A percentile compares a stretch with the other conserved stretches of the same genome.
phyloP scores from a whole-genome alignment of 2,329 filamentous ascomycete species.

The Penicillium sp. region DNA sequence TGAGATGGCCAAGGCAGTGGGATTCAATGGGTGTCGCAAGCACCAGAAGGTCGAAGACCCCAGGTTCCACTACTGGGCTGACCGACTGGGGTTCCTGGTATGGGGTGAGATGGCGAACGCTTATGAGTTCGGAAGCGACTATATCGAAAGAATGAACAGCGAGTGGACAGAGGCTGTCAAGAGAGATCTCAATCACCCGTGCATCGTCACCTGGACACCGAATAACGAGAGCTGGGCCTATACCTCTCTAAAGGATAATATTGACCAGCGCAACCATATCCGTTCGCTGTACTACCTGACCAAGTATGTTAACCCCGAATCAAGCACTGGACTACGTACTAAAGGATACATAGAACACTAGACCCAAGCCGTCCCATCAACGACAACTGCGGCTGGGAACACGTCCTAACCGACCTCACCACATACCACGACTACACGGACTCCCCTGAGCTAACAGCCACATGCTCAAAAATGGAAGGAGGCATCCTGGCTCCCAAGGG shows the following conservation, averaged over 20 bases:
- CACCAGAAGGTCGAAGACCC: slow-evolving; percentile 62
- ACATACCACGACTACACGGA: slow-evolving; percentile 67
- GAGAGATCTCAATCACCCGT: slow-evolving; percentile 62
- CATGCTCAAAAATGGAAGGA: slow-evolving; percentile 48
- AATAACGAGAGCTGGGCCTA: slow-evolving; percentile 64
- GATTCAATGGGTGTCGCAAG: slow-evolving; percentile 66
- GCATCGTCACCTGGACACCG: slow-evolving; percentile 61
- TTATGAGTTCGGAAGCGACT: slow-evolving; percentile 57
- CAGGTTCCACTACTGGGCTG: slow-evolving; percentile 63
- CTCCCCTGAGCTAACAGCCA: slow-evolving; percentile 50
- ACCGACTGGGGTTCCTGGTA: slow-evolving; percentile 60
- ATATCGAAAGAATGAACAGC: slow-evolving; percentile 55
- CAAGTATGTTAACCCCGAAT: slow-evolving; percentile 43
- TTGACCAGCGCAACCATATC: slow-evolving; percentile 60
- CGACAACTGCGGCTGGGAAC: slow-evolving; percentile 69
- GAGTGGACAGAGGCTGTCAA: slow-evolving; percentile 62
- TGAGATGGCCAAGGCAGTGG: slow-evolving; percentile 57
- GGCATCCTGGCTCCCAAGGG: slow-evolving; percentile 52
- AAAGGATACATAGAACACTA: slow-evolving; percentile 39
- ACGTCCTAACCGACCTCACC: slow-evolving; percentile 59
- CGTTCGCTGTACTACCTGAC: slow-evolving; percentile 60
- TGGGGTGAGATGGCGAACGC: slow-evolving; percentile 68
- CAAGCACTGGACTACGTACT: background rate
- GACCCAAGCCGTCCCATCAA: slow-evolving; percentile 62
- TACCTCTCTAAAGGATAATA: slow-evolving; percentile 51